Evolutionary conservation across 228 moss, liverwort and hornwort genomes (phyloP), one percentile per base, ranked within the genome.

Genomic region (Sphagnum fallax): DNA sequence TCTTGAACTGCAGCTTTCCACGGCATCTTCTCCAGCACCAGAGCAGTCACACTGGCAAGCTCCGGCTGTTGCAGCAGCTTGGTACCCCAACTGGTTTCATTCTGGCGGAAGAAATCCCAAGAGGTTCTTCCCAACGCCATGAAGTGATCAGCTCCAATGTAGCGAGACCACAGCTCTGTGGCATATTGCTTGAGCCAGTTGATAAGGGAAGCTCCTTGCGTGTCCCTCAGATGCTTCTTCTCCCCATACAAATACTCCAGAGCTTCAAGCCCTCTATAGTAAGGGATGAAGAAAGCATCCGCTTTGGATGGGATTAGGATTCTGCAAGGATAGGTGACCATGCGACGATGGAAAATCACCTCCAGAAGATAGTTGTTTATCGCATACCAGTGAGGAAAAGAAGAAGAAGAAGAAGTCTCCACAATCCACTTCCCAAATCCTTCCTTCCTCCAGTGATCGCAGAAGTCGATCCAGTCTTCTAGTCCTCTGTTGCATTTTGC

Each of bases 331-430:
- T 93, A 89, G 0, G 73, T 71, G 15, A 71, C 72, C 93, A 93
- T 73, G 57, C 93, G 75, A 65, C 73, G 71, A 59, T 74, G 80
- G 71, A 84, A 89, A 6, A 93, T 90, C 47, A 83, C 84, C 74
- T 93, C 93, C 71, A 93, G 63, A 81, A 90, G 84, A 76, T 93
- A 93, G 6, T 81, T 73, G 70, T 93, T 81, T 1, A 89, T 90
- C 62, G 79, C 76, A 69, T 79, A 89, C 87, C 87, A 93, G 59
- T 32, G 66, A 61, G 11, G 74, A 32, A 32, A 32, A 32, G 32
- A 32, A 32, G 32, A 32, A 32, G 32, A 32, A 2, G 32, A 32
- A 32, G 32, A 32, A 80, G 69, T 69, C 50, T 47, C 51, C 65
- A 82, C 77, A 13, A 50, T 15, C 48, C 49, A 52, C 70, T 70